Percentiles rank a stretch among this genome's conserved stretches.
phyloP scores from a whole-genome alignment of 495 filamentous ascomycete genomes.

The Aspergillus wentii region DNA sequence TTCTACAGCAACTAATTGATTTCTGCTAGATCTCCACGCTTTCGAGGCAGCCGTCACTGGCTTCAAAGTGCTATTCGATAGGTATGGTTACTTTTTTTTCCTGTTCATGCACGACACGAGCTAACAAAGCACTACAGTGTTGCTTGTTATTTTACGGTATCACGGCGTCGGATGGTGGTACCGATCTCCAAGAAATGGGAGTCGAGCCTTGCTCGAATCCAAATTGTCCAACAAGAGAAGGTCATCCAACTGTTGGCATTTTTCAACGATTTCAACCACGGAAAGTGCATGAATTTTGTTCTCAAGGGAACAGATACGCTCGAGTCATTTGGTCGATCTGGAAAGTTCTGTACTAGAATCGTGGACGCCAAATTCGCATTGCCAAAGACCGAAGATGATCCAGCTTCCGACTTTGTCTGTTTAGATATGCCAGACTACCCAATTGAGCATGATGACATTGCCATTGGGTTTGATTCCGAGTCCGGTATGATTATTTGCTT shows the following conservation, averaged over 20 bases:
- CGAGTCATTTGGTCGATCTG: constrained; percentile 62
- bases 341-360: constrained; percentile 66
- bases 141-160: constrained; percentile 70
- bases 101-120: no score
- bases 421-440: constrained; percentile 84
- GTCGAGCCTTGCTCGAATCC: constrained; percentile 65
- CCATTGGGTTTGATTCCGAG: constrained; percentile 74
- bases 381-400: constrained; percentile 56
- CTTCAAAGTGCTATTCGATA: constrained; percentile 70
- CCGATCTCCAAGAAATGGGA: constrained; percentile 91
- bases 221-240: constrained; percentile 70
- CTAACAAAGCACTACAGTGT: no score
- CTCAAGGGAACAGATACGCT: constrained; percentile 76
- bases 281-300: constrained; percentile 80
- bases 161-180: constrained; percentile 81
- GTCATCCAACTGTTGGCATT: constrained; percentile 73
- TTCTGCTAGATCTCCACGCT: constrained; percentile 56
- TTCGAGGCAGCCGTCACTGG: constrained; percentile 77
- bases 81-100: constrained; percentile 22
- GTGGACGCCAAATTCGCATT: constrained; percentile 88
- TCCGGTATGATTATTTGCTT: constrained; percentile 53
- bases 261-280: constrained; percentile 73
- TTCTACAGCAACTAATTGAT: constrained; percentile 31
- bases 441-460: constrained; percentile 85
- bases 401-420: constrained; percentile 65